These are phyloP conservation scores for Kodamaea fukazawae DNA, from an alignment of 805 yeast genomes.

Conservation along the genomic window DNA sequence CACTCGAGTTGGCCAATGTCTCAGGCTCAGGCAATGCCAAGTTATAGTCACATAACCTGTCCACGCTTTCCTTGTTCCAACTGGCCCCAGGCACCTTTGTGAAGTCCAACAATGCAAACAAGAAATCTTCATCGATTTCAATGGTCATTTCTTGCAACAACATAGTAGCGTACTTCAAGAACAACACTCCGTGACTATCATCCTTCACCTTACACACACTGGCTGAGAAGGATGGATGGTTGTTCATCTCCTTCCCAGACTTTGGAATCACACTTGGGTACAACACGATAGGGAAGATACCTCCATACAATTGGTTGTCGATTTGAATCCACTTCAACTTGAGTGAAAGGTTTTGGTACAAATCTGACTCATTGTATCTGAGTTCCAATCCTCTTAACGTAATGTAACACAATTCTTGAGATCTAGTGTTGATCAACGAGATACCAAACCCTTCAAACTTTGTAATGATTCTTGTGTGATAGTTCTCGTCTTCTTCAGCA, in stretches of 20 bases:
- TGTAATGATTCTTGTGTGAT: slow-evolving; percentile 52
- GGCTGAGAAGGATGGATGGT: slow-evolving; percentile 88
- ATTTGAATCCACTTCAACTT: slow-evolving; percentile 93
- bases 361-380: slow-evolving; percentile 76
- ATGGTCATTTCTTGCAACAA: slow-evolving; percentile 87
- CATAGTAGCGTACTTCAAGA: slow-evolving; percentile 87
- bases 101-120: slow-evolving; percentile 78
- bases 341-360: slow-evolving; percentile 74
- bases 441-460: slow-evolving; percentile 83
- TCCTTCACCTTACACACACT: slow-evolving; percentile 83
- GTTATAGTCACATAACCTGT: slow-evolving; percentile 58
- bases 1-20: slow-evolving; percentile 53
- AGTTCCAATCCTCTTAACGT: slow-evolving; percentile 79
- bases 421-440: slow-evolving; percentile 69
- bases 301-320: slow-evolving; percentile 88
- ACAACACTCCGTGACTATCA: slow-evolving; percentile 84
- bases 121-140: slow-evolving; percentile 91
- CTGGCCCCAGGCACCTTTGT: slow-evolving; percentile 77
- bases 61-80: slow-evolving; percentile 52
- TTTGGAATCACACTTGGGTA: slow-evolving; percentile 91
- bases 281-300: slow-evolving; percentile 79
- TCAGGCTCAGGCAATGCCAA: slow-evolving; percentile 72
- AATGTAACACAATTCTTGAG: slow-evolving; percentile 80
- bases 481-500: slow-evolving; percentile 50
- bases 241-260: slow-evolving; percentile 75